A percentile compares a stretch with the other conserved stretches of the same genome.
phyloP scores from a whole-genome alignment of 2,329 filamentous ascomycete genomes.

The Didymella arachidicola region DNA sequence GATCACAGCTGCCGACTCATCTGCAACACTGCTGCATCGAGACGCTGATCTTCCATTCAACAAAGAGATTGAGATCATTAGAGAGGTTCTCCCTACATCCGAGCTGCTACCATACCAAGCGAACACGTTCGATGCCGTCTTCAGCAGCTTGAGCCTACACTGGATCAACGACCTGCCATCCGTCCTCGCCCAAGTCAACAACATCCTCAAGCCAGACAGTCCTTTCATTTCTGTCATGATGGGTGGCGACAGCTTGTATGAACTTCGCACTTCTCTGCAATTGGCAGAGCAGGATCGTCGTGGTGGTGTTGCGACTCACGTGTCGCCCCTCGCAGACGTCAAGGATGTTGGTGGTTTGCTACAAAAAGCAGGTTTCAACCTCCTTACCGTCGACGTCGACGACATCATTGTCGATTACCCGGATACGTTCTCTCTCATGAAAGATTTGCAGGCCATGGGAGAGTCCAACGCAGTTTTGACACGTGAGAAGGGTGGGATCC shows the following conservation, averaged over 20 bases:
- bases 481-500: constrained; percentile 78
- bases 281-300: constrained; percentile 88
- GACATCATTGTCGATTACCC: constrained; percentile 97
- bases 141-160: constrained; percentile 89
- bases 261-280: constrained; percentile 91
- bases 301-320: constrained; percentile 89
- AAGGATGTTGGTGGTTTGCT: constrained; percentile 88
- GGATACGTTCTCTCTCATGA: constrained; percentile 87
- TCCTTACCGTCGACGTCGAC: constrained; percentile 95
- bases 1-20: constrained; percentile 84
- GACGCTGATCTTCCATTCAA: constrained; percentile 81
- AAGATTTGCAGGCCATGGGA: constrained; percentile 94
- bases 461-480: constrained; percentile 89
- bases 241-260: constrained; percentile 91
- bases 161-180: constrained; percentile 98
- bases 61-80: constrained; percentile 72
- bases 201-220: constrained; percentile 84
- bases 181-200: constrained; percentile 83
- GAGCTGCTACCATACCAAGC: constrained; percentile 79
- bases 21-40: constrained; percentile 77
- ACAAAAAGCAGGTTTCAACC: constrained; percentile 87
- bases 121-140: constrained; percentile 83
- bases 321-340: constrained; percentile 91
- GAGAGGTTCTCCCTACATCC: constrained; percentile 76
- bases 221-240: constrained; percentile 97